Evolutionary conservation across 2,329 filamentous ascomycete species (phyloP).

Genomic region (Claviceps sp.): DNA sequence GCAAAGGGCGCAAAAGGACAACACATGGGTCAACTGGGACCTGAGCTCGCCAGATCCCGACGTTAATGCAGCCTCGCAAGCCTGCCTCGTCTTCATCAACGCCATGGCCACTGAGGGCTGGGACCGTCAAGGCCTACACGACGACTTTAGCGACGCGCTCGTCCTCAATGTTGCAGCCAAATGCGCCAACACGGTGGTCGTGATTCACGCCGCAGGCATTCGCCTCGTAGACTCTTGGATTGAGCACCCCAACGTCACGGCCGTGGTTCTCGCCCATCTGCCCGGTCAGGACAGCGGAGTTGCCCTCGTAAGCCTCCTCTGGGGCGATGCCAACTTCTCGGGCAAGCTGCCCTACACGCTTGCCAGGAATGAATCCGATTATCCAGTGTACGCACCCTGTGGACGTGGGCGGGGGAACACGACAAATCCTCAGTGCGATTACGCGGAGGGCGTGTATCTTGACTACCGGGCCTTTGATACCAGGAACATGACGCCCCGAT

Average conservation of each 20-base stretch:
- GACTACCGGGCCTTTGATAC: conserved; percentile 43
- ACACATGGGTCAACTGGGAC: conserved; percentile 41
- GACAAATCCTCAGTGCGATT: conserved; percentile 48
- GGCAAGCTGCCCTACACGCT: conserved; percentile 53
- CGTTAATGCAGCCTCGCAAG: conserved; percentile 31
- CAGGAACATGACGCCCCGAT: conserved; percentile 30
- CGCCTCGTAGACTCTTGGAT: conserved; percentile 52
- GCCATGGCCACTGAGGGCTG: conserved; percentile 68
- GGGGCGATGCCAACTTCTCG: conserved; percentile 38
- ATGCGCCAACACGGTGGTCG: conserved; percentile 49
- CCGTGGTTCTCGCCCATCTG: conserved; percentile 47
- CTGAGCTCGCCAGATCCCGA: conserved; percentile 18
- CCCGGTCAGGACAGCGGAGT: conserved; percentile 54
- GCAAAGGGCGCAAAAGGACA: conserved; percentile 36
- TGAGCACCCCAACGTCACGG: conserved; percentile 51
- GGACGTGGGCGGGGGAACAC: conserved; percentile 18
- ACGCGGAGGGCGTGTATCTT: conserved; percentile 37
- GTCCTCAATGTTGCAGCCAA: conserved; percentile 44
- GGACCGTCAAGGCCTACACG: conserved; percentile 50
- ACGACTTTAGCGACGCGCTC: conserved; percentile 51
- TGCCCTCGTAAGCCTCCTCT: conserved; percentile 41
- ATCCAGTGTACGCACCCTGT: conserved; percentile 32
- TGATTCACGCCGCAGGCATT: conserved; percentile 50
- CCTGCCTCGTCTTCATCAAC: conserved; percentile 74
- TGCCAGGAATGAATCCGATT: conserved; percentile 38